Evolutionary conservation across 805 yeast genomes (phyloP).

Genomic region (Myxozyma neotropica): DNA sequence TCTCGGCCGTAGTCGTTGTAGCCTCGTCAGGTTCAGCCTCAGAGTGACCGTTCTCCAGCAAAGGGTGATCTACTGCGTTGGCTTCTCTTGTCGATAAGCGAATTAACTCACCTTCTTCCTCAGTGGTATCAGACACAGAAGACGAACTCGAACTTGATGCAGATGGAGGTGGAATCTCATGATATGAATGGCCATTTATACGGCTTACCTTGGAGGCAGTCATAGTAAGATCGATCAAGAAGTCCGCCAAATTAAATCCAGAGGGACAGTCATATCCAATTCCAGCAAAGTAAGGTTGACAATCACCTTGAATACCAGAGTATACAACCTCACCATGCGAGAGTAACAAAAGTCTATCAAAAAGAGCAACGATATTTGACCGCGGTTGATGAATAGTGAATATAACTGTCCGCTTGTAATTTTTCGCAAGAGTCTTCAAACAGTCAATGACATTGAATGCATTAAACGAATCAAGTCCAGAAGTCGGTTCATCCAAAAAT

Average conservation of each 20-base stretch:
- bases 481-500: constrained; percentile 90
- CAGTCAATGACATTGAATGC: constrained; percentile 90
- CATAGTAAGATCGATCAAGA: constrained; percentile 77
- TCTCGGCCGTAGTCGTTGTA: background rate
- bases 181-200: constrained; percentile 11
- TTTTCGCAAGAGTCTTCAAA: constrained; percentile 74
- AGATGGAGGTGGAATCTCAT: background rate
- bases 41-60: constrained; percentile 5
- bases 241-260: constrained; percentile 94
- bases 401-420: constrained; percentile 81
- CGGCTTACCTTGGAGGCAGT: constrained; percentile 43
- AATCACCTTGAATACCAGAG: constrained; percentile 79
- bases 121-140: background rate
- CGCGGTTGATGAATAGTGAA: constrained; percentile 97
- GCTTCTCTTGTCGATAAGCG: constrained; percentile 19
- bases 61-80: background rate
- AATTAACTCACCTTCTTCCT: constrained; percentile 21
- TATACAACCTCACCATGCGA: constrained; percentile 85
- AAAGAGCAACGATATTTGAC: constrained; percentile 88
- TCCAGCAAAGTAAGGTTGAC: constrained; percentile 71
- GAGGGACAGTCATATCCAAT: constrained; percentile 82
- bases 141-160: background rate
- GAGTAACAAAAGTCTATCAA: constrained; percentile 77
- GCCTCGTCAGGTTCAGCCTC: background rate
- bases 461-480: constrained; percentile 92